Evolutionary conservation across 345 rosid species (phyloP).

Genomic region (Rhizophora mangle): DNA sequence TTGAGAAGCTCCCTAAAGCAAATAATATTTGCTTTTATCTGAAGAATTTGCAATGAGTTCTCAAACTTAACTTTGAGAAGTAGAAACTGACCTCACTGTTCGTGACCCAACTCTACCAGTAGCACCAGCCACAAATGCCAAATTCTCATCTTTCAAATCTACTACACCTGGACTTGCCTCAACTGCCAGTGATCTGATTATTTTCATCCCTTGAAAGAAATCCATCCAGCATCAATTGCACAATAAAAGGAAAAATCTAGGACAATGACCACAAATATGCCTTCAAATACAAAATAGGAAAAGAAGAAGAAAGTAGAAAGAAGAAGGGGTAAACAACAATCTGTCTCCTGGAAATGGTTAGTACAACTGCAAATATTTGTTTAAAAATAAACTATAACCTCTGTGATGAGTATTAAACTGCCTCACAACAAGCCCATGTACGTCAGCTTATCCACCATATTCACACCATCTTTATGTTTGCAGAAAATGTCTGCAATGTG

Average conservation of each 20-base stretch:
- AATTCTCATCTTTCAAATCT: constrained; percentile 54
- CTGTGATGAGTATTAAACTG: neutral
- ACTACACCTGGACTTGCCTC: constrained; percentile 36
- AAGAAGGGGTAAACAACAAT: too few relatives aligned
- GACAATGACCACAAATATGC: neutral
- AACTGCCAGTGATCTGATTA: constrained; percentile 39
- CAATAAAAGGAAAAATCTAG: neutral
- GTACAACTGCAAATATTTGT: neutral
- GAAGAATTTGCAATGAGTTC: neutral
- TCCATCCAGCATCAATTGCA: constrained; percentile 7
- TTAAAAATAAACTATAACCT: neutral
- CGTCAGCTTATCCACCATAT: neutral
- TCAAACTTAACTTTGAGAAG: neutral
- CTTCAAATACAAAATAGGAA: neutral
- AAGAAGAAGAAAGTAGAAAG: neutral
- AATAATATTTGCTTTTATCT: neutral
- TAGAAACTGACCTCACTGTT: constrained; percentile 64
- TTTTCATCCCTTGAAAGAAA: constrained; percentile 37
- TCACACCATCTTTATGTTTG: too few relatives aligned
- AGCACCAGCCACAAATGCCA: constrained; percentile 95
- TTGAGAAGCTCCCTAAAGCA: constrained; percentile 80
- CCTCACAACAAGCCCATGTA: neutral
- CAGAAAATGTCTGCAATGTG: too few relatives aligned
- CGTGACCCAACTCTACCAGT: constrained; percentile 96
- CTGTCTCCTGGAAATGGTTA: neutral